Percentiles rank a stretch among this genome's conserved stretches.
These are phyloP conservation scores for Basidiobolus meristosporus DNA, from an alignment of 371 early-diverging fungal genomes.

Conservation along the genomic window DNA sequence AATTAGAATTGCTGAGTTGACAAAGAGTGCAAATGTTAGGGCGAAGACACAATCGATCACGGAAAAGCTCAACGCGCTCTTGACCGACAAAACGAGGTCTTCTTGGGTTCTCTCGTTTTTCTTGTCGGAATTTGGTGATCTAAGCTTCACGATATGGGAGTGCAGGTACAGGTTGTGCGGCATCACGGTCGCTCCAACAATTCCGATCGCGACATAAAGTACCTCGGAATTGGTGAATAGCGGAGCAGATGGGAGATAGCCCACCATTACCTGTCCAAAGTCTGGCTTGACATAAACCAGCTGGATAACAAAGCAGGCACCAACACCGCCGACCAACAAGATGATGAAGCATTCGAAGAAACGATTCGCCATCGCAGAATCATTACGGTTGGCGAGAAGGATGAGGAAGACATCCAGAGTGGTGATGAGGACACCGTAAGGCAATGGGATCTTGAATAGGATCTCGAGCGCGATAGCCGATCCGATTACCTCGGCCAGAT, in stretches of 20 bases:
- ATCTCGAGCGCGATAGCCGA: conserved; percentile 54
- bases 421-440: conserved; percentile 47
- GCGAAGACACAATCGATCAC: conserved; percentile 45
- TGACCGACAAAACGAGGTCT: conserved; percentile 6
- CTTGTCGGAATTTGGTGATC: background rate
- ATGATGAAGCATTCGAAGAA: conserved; percentile 39
- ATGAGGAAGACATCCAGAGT: conserved; percentile 39
- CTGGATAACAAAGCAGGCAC: conserved; percentile 42
- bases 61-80: conserved; percentile 45
- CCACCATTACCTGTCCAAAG: conserved; percentile 30
- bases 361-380: conserved; percentile 19
- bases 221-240: conserved; percentile 23
- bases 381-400: conserved; percentile 36
- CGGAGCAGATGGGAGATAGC: conserved; percentile 26
- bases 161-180: conserved; percentile 62
- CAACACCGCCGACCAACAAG: conserved; percentile 34
- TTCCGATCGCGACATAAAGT: conserved; percentile 40
- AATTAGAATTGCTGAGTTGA: conserved; percentile 52
- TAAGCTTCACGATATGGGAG: conserved; percentile 7
- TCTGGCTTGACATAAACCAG: conserved; percentile 38
- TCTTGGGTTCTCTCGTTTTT: background rate
- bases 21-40: conserved; percentile 35
- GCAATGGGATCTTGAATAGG: conserved; percentile 28
- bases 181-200: conserved; percentile 51
- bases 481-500: conserved; percentile 59